Evolutionary conservation across 345 rosid genomes (phyloP), one percentile per base, ranked within the genome.

Genomic region (Isatis tinctoria): DNA sequence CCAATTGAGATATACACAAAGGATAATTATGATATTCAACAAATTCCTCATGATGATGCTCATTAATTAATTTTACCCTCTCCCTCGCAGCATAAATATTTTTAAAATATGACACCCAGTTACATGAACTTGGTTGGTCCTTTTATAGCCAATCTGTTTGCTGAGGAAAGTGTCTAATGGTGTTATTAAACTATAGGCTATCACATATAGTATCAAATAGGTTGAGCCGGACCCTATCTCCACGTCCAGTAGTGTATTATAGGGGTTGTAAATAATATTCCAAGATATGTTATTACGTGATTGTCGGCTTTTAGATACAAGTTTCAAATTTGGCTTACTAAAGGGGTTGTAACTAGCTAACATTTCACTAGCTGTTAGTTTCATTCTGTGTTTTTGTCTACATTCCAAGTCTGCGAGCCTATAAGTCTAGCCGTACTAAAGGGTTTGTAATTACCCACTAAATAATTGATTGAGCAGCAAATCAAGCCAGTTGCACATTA

Each of bases 1-100:
- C 33, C 41, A 48, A 11, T 43, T 54, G 37, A 73, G 58, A 35
- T 37, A 72, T 63, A 78, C 14, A 65, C 79, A 35, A 49, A 72
- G 35, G 24, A 75, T 22, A 1, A 79, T 22, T 37, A 66, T 73
- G 24, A 53, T 14, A 49, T 13, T 59, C 67, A 74, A 18, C 27
- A 74, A 28, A 67, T 14, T 59, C 8, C 33, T 52, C 57, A 52
- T 52, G 10, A 49, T 4, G 2, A 45, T 51, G 32, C 58, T 52
- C 33, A 52, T 27, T 26, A 24, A 52, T 27, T 26, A 24, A 24
- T 12, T 5, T 51, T 1, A 51, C 57, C n/a, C 57, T 49, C 57
- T 51, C 28, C n/a, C 57, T 51, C 27, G 24, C 57, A 24, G 16
- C 33, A 51, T 3, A n/a, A 51, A 51, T 51, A 2, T 47, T n/a